Evolutionary conservation across 306 rosid species (phyloP).

Genomic region (Hippophae gyantsensis): DNA sequence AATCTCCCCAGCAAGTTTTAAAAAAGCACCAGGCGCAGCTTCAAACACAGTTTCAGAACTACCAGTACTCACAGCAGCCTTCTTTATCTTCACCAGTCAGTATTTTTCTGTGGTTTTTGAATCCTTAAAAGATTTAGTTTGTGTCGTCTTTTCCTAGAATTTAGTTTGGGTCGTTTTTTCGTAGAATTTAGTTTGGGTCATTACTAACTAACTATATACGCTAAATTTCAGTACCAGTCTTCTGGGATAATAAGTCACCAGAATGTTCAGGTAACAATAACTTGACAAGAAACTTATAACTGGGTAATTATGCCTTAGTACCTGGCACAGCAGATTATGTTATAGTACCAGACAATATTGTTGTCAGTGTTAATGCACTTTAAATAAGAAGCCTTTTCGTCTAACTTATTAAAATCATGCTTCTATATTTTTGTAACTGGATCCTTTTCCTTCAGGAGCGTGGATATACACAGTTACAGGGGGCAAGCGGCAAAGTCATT

Average conservation of each 20-base stretch:
- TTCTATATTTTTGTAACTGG: background rate
- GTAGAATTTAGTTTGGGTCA: background rate
- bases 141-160: background rate
- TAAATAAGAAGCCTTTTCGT: background rate
- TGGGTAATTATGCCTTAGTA: too few relatives aligned
- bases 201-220: slow-evolving; percentile 21
- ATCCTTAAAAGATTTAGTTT: slow-evolving; percentile 2
- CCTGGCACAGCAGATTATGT: too few relatives aligned
- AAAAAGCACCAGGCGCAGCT: slow-evolving; percentile 35
- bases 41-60: slow-evolving; percentile 45
- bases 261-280: slow-evolving; percentile 47
- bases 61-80: slow-evolving; percentile 53
- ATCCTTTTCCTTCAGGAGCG: slow-evolving; percentile 31
- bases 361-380: background rate
- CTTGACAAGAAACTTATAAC: too few relatives aligned
- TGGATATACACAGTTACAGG: slow-evolving; percentile 44
- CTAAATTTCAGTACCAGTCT: slow-evolving; percentile 46
- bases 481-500: slow-evolving; percentile 26
- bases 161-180: slow-evolving; percentile 1
- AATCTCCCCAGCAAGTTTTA: slow-evolving; percentile 44
- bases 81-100: slow-evolving; percentile 44
- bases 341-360: too few relatives aligned
- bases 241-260: slow-evolving; percentile 52
- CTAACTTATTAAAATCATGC: too few relatives aligned
- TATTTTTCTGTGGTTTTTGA: slow-evolving; percentile 4